phyloP scores from a whole-genome alignment of 495 filamentous ascomycete genomes.

The Aspergillus kassunensis region DNA sequence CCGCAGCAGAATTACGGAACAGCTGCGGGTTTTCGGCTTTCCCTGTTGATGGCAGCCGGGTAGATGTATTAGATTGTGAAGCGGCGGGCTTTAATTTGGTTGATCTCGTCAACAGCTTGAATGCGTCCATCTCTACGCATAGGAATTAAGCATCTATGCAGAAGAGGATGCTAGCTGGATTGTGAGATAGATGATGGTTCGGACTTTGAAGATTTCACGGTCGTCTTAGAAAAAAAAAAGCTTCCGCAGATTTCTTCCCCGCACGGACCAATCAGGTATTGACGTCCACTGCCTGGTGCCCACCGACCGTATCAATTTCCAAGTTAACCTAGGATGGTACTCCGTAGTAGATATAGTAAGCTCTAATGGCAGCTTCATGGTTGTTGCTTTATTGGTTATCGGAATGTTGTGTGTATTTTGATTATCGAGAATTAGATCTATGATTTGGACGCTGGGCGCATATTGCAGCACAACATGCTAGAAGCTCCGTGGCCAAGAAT shows the following conservation, averaged over 20 bases:
- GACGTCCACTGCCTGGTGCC: neutral
- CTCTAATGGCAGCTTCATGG: too few species aligned
- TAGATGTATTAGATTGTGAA: slow-evolving; percentile 19
- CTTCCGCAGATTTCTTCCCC: too few species aligned
- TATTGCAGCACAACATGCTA: too few species aligned
- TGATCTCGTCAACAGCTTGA: slow-evolving; percentile 52
- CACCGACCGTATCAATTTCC: too few species aligned
- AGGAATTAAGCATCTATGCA: slow-evolving; percentile 5
- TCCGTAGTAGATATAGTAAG: too few species aligned
- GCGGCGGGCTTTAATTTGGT: slow-evolving; percentile 45
- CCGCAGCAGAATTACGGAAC: slow-evolving; percentile 41
- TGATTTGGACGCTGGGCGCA: too few species aligned
- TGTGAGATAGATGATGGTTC: neutral
- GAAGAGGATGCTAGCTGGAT: neutral
- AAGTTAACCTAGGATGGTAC: too few species aligned
- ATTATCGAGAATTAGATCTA: too few species aligned
- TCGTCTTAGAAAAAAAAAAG: slow-evolving; percentile 23
- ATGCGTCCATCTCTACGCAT: slow-evolving; percentile 45
- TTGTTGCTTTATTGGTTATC: too few species aligned
- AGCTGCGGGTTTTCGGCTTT: slow-evolving; percentile 51
- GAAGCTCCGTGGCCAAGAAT: too few species aligned
- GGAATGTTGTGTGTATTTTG: too few species aligned
- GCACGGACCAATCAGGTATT: slow-evolving; percentile 38
- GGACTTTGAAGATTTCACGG: too few species aligned
- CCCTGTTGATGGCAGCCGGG: slow-evolving; percentile 46